phyloP scores from a whole-genome alignment of 352 stramenopile genomes.

The Globisporangium yorkense region DNA sequence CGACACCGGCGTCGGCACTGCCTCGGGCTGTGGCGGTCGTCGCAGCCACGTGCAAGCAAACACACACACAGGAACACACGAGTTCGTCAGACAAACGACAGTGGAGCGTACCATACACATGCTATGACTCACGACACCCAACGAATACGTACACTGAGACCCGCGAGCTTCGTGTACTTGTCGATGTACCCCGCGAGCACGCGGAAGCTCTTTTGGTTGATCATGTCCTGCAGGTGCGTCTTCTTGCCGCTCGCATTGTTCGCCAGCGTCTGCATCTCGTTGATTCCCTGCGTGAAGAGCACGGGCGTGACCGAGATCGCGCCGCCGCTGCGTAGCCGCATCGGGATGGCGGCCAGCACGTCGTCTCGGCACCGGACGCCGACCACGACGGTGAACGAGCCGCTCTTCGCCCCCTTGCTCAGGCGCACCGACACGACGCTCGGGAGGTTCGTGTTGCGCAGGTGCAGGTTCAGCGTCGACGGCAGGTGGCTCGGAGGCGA shows the following conservation, averaged over 20 bases:
- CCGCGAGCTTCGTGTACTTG: constrained; percentile 52
- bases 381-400: constrained; percentile 47
- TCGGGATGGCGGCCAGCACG: constrained; percentile 35
- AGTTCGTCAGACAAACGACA: not conserved
- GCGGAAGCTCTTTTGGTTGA: constrained; percentile 70
- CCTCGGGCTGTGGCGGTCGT: constrained; percentile 21
- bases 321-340: constrained; percentile 35
- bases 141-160: constrained; percentile 20
- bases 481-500: constrained; percentile 49
- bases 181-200: constrained; percentile 51
- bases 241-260: constrained; percentile 67
- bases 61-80: not conserved
- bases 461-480: constrained; percentile 70
- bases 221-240: constrained; percentile 64
- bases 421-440: constrained; percentile 70
- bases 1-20: constrained; percentile 36
- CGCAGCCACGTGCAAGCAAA: not conserved
- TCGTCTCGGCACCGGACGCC: constrained; percentile 46
- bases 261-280: constrained; percentile 75
- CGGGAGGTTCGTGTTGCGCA: constrained; percentile 64
- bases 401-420: constrained; percentile 40
- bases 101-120: no score
- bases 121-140: not conserved
- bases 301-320: constrained; percentile 55
- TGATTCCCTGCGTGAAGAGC: constrained; percentile 74